These are phyloP conservation scores for Lachnellula arida DNA, from an alignment of 2,329 filamentous ascomycete genomes.

Conservation along the genomic window DNA sequence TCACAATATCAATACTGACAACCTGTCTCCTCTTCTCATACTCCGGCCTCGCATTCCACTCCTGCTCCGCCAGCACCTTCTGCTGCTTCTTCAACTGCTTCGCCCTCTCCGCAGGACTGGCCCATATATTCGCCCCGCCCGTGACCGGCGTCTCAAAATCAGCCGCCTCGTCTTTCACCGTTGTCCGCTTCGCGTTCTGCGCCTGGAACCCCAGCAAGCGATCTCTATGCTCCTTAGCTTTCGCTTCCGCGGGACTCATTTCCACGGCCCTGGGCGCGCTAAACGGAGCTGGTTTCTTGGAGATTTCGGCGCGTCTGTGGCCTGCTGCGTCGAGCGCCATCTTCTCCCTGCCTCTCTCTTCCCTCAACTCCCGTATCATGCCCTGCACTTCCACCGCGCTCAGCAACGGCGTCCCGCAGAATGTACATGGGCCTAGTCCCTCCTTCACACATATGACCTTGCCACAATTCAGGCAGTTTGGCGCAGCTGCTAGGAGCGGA, in stretches of 20 bases:
- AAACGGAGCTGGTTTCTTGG: conserved; percentile 57
- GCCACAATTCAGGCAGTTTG: conserved; percentile 87
- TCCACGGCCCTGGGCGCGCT: conserved; percentile 38
- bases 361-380: conserved; percentile 78
- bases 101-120: conserved; percentile 61
- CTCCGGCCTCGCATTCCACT: conserved; percentile 63
- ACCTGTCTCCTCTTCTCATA: conserved; percentile 68
- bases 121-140: conserved; percentile 59
- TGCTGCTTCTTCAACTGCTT: conserved; percentile 66
- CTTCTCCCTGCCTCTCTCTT: conserved; percentile 81
- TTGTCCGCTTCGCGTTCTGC: conserved; percentile 64
- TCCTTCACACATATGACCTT: conserved; percentile 96
- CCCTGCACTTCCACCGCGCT: conserved; percentile 69
- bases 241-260: conserved; percentile 34
- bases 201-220: conserved; percentile 62
- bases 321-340: conserved; percentile 74
- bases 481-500: conserved; percentile 82
- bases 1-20: conserved; percentile 63
- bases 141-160: conserved; percentile 54
- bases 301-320: conserved; percentile 62
- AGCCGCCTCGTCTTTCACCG: conserved; percentile 66
- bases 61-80: conserved; percentile 61
- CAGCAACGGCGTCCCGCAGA: conserved; percentile 73
- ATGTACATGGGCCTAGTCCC: conserved; percentile 90
- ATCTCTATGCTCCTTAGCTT: conserved; percentile 62